These are phyloP conservation scores for Apiospora rasikravindrae DNA, from an alignment of 2,329 filamentous ascomycete species.

Conservation along the genomic window DNA sequence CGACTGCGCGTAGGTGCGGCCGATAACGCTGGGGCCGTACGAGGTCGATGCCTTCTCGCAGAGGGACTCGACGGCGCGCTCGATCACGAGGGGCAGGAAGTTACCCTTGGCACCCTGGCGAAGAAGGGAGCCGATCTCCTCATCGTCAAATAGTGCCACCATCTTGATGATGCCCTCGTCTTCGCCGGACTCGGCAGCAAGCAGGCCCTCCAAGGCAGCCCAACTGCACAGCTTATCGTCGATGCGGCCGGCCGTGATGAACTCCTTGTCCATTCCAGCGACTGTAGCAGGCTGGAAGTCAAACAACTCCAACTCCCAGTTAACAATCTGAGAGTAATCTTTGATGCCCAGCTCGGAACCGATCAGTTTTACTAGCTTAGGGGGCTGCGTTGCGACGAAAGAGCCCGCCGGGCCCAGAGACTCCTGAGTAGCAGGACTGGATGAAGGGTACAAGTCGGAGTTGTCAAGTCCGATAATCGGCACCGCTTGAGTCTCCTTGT, in stretches of 20 bases:
- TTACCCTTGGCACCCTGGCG: slow-evolving; percentile 90
- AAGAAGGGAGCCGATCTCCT: slow-evolving; percentile 91
- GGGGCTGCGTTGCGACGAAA: slow-evolving; percentile 84
- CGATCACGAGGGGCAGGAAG: slow-evolving; percentile 81
- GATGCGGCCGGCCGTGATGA: slow-evolving; percentile 94
- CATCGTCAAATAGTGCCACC: slow-evolving; percentile 94
- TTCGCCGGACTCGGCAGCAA: slow-evolving; percentile 66
- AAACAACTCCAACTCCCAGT: slow-evolving; percentile 97
- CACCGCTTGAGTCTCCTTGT: slow-evolving; percentile 91
- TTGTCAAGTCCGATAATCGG: slow-evolving; percentile 91
- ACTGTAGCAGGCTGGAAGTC: slow-evolving; percentile 85
- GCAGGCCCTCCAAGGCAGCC: slow-evolving; percentile 83
- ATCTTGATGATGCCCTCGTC: slow-evolving; percentile 79
- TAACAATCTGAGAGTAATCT: slow-evolving; percentile 77
- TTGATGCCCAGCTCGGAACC: slow-evolving; percentile 76
- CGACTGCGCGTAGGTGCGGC: slow-evolving; percentile 86
- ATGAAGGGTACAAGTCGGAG: slow-evolving; percentile 55
- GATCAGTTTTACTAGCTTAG: slow-evolving; percentile 83
- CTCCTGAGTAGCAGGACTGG: slow-evolving; percentile 42
- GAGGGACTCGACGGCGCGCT: slow-evolving; percentile 77
- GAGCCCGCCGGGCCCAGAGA: slow-evolving; percentile 67
- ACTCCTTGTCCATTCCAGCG: slow-evolving; percentile 85
- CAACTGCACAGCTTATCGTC: slow-evolving; percentile 98
- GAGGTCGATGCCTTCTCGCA: slow-evolving; percentile 42
- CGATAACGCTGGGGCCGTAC: slow-evolving; percentile 68